These are phyloP conservation scores for Calonectria hawksworthii DNA, from an alignment of 2,329 filamentous ascomycete species.

Conservation along the genomic window DNA sequence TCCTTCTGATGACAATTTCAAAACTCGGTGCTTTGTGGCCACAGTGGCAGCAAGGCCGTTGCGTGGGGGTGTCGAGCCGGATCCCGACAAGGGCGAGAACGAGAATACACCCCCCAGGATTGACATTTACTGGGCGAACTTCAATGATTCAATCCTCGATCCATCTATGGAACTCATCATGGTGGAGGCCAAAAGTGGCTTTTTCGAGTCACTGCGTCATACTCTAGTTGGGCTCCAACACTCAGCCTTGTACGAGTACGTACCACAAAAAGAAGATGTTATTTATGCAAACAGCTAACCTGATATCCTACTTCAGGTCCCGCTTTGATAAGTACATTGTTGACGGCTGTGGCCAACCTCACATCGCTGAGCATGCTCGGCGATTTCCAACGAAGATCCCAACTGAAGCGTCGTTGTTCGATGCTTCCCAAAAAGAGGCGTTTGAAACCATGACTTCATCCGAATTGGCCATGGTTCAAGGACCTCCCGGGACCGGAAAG, in stretches of 20 bases:
- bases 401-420: constrained; percentile 61
- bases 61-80: constrained; percentile 69
- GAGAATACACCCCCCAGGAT: constrained; percentile 71
- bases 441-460: constrained; percentile 79
- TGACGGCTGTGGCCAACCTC: constrained; percentile 53
- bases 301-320: constrained; percentile 57
- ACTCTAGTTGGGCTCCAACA: constrained; percentile 80
- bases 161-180: constrained; percentile 80
- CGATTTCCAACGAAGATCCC: constrained; percentile 19
- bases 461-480: constrained; percentile 83
- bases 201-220: constrained; percentile 83
- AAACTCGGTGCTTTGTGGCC: constrained; percentile 76
- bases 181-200: constrained; percentile 81
- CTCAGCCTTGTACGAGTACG: constrained; percentile 67
- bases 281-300: background rate
- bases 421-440: constrained; percentile 79
- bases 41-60: constrained; percentile 79
- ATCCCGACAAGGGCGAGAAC: constrained; percentile 46
- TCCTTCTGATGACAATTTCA: constrained; percentile 71
- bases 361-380: constrained; percentile 48
- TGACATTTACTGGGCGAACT: constrained; percentile 79
- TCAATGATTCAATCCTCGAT: constrained; percentile 75
- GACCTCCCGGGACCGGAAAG: constrained; percentile 82
- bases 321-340: constrained; percentile 74
- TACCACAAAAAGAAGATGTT: constrained; percentile 39